Conservation (phyloP, 2,329 filamentous ascomycete genomes). For the Curvularia hawaiiensis region DNA sequence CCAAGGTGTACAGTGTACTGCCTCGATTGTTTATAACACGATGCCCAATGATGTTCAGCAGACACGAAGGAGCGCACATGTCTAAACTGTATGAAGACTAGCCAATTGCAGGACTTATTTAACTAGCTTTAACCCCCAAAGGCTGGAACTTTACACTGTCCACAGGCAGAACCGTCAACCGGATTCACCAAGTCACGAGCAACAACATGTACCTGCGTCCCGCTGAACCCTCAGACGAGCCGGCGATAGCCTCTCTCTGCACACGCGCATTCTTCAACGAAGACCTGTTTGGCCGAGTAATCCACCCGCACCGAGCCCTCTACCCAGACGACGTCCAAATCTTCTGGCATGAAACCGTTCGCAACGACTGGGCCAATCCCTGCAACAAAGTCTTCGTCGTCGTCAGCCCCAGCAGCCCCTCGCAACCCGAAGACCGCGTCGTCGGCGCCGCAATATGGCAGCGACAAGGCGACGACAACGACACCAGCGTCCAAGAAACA, state of each 20-base stretch:
- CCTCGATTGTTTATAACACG: neutral
- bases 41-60: neutral
- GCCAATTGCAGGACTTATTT: neutral
- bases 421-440: slow-evolving; percentile 18
- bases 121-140: neutral
- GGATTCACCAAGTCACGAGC: neutral
- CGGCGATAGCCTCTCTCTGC: slow-evolving; percentile 26
- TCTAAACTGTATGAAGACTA: neutral
- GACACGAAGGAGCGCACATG: neutral
- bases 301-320: slow-evolving; percentile 32
- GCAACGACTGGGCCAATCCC: slow-evolving; percentile 22
- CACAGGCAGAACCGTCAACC: neutral
- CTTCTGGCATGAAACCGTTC: slow-evolving; percentile 28
- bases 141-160: too few relatives aligned
- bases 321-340: slow-evolving; percentile 32
- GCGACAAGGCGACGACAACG: slow-evolving; percentile 22
- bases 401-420: neutral
- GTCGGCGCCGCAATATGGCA: slow-evolving; percentile 31
- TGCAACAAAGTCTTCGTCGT: slow-evolving; percentile 20
- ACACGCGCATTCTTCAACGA: slow-evolving; percentile 38
- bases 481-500: slow-evolving; percentile 14
- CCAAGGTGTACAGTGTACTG: neutral
- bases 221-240: slow-evolving; percentile 22
- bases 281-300: slow-evolving; percentile 32
- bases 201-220: slow-evolving; percentile 21